Percentiles rank a stretch among this genome's conserved stretches.
These are phyloP conservation scores for Leccinum aurantiacum DNA, from an alignment of 768 basidiomycete species.

Conservation along the genomic window DNA sequence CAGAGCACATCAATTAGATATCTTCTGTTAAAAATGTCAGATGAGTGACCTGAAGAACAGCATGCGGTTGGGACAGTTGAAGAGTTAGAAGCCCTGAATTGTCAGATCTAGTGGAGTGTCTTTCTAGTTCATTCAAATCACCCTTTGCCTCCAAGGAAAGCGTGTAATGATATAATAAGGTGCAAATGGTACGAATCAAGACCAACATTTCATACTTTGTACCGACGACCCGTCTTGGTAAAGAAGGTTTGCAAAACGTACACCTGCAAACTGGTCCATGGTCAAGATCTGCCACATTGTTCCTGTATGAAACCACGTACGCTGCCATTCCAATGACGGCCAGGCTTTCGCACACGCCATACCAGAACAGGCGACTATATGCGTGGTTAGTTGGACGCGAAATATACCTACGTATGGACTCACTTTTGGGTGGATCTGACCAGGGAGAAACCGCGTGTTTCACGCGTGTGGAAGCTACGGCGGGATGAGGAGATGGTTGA, in stretches of 20 bases:
- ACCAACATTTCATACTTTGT: slow-evolving; percentile 65
- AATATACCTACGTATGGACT: slow-evolving; percentile 6
- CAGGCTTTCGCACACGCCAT: slow-evolving; percentile 77
- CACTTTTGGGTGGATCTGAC: slow-evolving; percentile 90
- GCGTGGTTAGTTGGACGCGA: slow-evolving; percentile 1
- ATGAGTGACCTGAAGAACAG: too few species aligned
- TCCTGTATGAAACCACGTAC: slow-evolving; percentile 47
- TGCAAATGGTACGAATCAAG: slow-evolving; percentile 12
- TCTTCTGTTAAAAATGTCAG: too few species aligned
- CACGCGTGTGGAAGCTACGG: slow-evolving; percentile 86
- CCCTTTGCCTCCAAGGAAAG: not conserved
- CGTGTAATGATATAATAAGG: not conserved
- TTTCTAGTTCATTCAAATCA: not conserved
- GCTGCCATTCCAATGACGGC: slow-evolving; percentile 83
- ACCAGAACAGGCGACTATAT: slow-evolving; percentile 88
- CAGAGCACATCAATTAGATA: too few species aligned
- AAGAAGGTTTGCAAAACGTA: slow-evolving; percentile 96
- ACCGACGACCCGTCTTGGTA: slow-evolving; percentile 86
- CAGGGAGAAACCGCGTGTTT: slow-evolving; percentile 90
- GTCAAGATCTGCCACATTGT: slow-evolving; percentile 10
- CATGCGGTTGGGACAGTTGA: too few species aligned
- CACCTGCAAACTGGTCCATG: slow-evolving; percentile 67
- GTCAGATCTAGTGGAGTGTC: not conserved
- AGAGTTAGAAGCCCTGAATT: not conserved
- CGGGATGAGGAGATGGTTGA: slow-evolving; percentile 1